A percentile compares a stretch with the other conserved stretches of the same genome.
Conservation (phyloP, 1,284 basidiomycete species). For the Trichosporon coremiiforme region DNA sequence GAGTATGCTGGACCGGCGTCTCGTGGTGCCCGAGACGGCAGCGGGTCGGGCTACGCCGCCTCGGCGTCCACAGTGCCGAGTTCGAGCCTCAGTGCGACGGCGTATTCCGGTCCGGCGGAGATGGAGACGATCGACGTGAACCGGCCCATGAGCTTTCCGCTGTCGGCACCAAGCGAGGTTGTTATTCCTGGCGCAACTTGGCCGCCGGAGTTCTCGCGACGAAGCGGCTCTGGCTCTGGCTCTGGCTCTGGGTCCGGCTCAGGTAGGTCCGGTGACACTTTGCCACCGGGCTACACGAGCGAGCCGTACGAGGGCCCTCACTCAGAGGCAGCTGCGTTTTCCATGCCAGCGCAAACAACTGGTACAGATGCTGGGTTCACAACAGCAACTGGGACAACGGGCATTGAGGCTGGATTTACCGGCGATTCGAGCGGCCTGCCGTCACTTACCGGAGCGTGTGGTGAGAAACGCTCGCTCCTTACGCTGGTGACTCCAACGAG, state of each 20-base stretch:
- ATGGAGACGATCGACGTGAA: slow-evolving; percentile 12
- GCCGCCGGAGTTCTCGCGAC: neutral
- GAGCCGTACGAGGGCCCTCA: neutral
- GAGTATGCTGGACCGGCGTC: neutral
- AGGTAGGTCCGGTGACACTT: neutral
- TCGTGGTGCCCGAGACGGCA: neutral
- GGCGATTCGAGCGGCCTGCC: neutral
- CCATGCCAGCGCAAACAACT: neutral
- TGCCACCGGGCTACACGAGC: neutral
- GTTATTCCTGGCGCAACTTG: neutral
- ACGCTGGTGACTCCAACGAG: neutral
- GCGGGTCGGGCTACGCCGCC: neutral
- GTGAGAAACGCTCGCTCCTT: neutral
- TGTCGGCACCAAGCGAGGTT: slow-evolving; percentile 5
- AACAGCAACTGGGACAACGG: neutral
- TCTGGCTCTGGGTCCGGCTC: neutral
- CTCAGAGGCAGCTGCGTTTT: neutral
- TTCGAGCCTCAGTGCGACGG: neutral
- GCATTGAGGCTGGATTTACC: neutral
- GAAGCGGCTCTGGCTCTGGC: neutral
- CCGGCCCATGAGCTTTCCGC: neutral
- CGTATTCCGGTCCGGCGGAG: neutral
- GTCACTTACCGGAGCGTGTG: neutral
- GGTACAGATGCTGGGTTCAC: neutral
- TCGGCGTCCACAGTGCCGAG: neutral